A percentile compares a stretch with the other conserved stretches of the same genome.
Evolutionary conservation across 768 basidiomycete species (phyloP).

Genomic region (Boletus rubescentipes): DNA sequence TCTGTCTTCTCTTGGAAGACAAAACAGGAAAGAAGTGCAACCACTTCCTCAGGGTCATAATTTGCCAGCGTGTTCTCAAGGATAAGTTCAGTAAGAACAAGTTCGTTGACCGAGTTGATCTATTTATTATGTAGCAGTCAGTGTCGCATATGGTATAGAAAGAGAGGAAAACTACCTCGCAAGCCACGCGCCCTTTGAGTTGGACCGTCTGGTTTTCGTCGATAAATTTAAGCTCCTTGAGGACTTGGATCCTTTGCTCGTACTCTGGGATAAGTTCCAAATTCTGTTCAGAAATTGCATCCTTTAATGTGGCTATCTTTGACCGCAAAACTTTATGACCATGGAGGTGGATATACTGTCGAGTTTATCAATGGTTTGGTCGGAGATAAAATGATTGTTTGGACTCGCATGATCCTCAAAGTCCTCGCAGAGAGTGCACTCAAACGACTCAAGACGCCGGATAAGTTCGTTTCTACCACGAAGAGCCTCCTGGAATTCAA

Average conservation of each 20-base stretch:
- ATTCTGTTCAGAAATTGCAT: conserved; percentile 94
- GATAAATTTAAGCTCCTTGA: conserved; percentile 90
- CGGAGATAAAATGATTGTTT: not conserved
- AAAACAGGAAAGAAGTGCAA: conserved; percentile 93
- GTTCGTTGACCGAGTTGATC: conserved; percentile 99
- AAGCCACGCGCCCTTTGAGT: conserved; percentile 95
- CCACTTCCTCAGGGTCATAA: conserved; percentile 95
- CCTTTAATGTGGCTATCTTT: conserved; percentile 75
- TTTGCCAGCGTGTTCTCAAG: conserved; percentile 89
- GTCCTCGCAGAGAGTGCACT: conserved; percentile 60
- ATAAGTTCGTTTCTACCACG: conserved; percentile 53
- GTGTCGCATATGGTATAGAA: not conserved
- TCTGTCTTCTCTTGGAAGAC: conserved; percentile 99
- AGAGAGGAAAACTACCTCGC: conserved; percentile 62
- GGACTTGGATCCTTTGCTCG: conserved; percentile 87
- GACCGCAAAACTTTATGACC: conserved; percentile 69
- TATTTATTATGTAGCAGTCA: conserved; percentile 41
- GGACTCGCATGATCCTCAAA: conserved; percentile 75
- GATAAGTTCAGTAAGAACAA: conserved; percentile 94
- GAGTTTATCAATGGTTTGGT: conserved; percentile 9
- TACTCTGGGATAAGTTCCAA: conserved; percentile 96
- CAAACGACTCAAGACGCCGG: conserved; percentile 40
- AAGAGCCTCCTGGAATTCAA: conserved; percentile 90
- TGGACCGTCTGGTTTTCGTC: conserved; percentile 94
- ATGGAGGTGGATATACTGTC: conserved; percentile 76